Percentiles rank a stretch among this genome's conserved stretches.
Conservation (phyloP, 2,329 filamentous ascomycete genomes). For the Cladophialophora bantiana region DNA sequence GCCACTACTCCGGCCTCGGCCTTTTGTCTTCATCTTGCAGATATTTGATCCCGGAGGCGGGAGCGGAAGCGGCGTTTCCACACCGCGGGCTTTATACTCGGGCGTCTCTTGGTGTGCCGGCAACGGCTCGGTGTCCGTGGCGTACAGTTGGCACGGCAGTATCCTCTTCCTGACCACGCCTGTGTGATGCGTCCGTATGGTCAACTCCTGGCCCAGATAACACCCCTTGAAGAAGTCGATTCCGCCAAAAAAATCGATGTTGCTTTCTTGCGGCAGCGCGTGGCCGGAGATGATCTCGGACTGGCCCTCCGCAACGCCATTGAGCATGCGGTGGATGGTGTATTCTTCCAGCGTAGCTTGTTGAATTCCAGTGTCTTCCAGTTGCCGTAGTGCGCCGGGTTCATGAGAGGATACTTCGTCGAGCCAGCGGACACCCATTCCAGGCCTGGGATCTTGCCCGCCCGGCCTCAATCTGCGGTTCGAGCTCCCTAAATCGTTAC, state of each 20-base stretch:
- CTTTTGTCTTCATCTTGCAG: conserved; percentile 55
- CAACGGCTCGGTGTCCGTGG: conserved; percentile 50
- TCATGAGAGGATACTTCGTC: conserved; percentile 13
- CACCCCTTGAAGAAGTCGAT: conserved; percentile 96
- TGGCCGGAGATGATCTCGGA: conserved; percentile 73
- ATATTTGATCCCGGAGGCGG: conserved; percentile 59
- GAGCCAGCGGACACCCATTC: conserved; percentile 34
- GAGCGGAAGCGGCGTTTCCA: conserved; percentile 42
- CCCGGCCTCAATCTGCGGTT: conserved; percentile 17
- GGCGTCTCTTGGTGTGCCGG: conserved; percentile 54
- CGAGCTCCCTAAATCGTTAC: background rate
- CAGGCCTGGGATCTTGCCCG: conserved; percentile 34
- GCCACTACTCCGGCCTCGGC: conserved; percentile 72
- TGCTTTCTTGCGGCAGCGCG: conserved; percentile 84
- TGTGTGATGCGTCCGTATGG: conserved; percentile 91
- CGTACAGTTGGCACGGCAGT: conserved; percentile 78
- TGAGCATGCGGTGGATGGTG: conserved; percentile 75
- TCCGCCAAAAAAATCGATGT: conserved; percentile 83
- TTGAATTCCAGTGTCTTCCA: conserved; percentile 36
- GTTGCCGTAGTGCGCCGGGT: conserved; percentile 12
- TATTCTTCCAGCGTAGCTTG: conserved; percentile 64
- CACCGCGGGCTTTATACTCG: conserved; percentile 44
- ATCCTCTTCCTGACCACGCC: conserved; percentile 92
- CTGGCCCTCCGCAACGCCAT: conserved; percentile 85
- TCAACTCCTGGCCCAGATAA: conserved; percentile 95